These are phyloP conservation scores for Kwoniella bestiolae DNA, from an alignment of 768 basidiomycete genomes.

Conservation along the genomic window DNA sequence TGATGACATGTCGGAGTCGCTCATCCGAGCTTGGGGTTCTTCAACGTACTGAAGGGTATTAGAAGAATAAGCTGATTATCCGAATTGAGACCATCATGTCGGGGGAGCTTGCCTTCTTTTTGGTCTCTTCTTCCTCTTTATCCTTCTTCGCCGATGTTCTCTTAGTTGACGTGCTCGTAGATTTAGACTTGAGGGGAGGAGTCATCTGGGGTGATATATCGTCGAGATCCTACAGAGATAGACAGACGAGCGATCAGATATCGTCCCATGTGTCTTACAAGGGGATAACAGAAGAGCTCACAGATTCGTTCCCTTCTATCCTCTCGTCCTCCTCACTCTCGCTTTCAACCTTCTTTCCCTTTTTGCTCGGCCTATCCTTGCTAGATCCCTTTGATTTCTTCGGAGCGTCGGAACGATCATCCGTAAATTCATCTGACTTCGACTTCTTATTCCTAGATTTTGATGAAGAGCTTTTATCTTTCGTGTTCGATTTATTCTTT, in stretches of 20 bases:
- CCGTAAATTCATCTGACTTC: neutral
- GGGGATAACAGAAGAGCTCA: neutral
- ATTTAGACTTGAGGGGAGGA: neutral
- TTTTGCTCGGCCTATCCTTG: neutral
- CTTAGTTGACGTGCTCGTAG: neutral
- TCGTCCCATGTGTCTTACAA: no score
- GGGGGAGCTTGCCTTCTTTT: neutral
- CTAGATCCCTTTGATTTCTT: neutral
- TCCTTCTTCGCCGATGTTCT: neutral
- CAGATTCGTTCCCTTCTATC: neutral
- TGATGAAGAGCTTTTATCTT: neutral
- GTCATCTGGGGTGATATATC: no score
- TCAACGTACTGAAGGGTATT: neutral
- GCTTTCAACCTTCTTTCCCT: constrained; percentile 3
- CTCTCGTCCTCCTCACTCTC: constrained; percentile 4
- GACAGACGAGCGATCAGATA: no score
- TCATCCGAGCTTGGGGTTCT: neutral
- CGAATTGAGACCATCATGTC: neutral
- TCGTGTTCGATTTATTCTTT: neutral
- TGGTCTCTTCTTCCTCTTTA: neutral
- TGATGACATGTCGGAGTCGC: constrained; percentile 46
- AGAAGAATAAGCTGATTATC: neutral
- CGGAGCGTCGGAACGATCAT: neutral
- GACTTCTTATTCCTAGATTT: neutral
- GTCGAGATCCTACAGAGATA: no score